Conservation (phyloP, 1,284 basidiomycete species). For the Microbotryum scabiosae region DNA sequence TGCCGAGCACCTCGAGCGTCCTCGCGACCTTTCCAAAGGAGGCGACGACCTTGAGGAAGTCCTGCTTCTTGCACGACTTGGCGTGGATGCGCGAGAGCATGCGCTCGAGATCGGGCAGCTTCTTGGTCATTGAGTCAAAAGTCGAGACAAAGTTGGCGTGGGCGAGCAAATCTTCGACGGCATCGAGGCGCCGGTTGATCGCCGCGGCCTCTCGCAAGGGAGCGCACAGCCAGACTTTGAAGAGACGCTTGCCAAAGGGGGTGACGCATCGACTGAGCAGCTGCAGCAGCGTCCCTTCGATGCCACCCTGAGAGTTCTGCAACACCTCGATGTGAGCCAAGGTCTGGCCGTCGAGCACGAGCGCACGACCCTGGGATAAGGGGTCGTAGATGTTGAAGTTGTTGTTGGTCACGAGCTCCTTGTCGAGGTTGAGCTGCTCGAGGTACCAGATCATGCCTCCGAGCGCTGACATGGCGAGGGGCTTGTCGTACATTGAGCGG, state of each 20-base stretch:
- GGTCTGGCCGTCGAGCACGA: slow-evolving; percentile 86
- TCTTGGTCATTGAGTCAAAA: slow-evolving; percentile 66
- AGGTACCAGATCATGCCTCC: slow-evolving; percentile 90
- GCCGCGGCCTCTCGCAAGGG: slow-evolving; percentile 68
- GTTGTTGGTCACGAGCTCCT: slow-evolving; percentile 80
- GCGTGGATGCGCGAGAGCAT: slow-evolving; percentile 89
- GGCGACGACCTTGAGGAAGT: slow-evolving; percentile 71
- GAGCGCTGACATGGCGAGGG: slow-evolving; percentile 66
- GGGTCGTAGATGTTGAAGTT: slow-evolving; percentile 97
- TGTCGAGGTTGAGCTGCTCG: slow-evolving; percentile 84
- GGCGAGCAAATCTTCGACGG: slow-evolving; percentile 76
- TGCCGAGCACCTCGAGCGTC: slow-evolving; percentile 56
- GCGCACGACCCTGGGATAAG: slow-evolving; percentile 70
- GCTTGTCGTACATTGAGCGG: slow-evolving; percentile 57
- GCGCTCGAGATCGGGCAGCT: slow-evolving; percentile 84
- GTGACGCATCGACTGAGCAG: slow-evolving; percentile 77
- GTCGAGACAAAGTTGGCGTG: slow-evolving; percentile 64
- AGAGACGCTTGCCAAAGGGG: slow-evolving; percentile 87
- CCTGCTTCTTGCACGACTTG: slow-evolving; percentile 71
- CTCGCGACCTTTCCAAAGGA: slow-evolving; percentile 64
- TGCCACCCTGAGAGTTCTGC: slow-evolving; percentile 80
- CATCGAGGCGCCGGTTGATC: slow-evolving; percentile 84
- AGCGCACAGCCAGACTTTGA: slow-evolving; percentile 87
- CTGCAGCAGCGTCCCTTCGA: slow-evolving; percentile 76
- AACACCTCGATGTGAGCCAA: slow-evolving; percentile 88